phyloP scores from a whole-genome alignment of 1,284 basidiomycete genomes.

The Ustilago lituana region DNA sequence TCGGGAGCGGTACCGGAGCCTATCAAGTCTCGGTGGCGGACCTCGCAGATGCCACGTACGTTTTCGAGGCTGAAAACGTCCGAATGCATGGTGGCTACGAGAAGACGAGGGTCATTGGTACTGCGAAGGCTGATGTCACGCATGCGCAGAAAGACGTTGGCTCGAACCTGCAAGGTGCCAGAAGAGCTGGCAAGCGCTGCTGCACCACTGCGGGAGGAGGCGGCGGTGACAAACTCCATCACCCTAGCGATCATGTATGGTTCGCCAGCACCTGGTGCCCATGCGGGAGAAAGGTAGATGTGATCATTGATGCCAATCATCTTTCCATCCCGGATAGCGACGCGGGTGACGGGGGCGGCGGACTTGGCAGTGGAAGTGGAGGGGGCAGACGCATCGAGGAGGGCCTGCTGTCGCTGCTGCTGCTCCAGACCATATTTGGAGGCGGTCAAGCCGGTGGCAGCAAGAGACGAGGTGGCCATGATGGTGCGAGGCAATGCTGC shows the following conservation, averaged over 20 bases:
- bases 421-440: conserved; percentile 38
- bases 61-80: conserved; percentile 92
- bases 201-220: conserved; percentile 74
- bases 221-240: conserved; percentile 90
- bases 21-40: conserved; percentile 92
- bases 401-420: conserved; percentile 47
- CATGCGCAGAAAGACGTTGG: conserved; percentile 93
- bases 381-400: conserved; percentile 33
- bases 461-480: conserved; percentile 43
- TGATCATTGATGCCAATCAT: conserved; percentile 74
- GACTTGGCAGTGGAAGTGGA: conserved; percentile 33
- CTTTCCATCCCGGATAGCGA: conserved; percentile 55
- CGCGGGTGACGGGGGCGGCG: conserved; percentile 46
- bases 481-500: background rate
- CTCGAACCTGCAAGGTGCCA: conserved; percentile 73
- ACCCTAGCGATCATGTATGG: conserved; percentile 91
- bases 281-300: conserved; percentile 91
- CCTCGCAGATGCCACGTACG: conserved; percentile 88
- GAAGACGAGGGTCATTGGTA: conserved; percentile 84
- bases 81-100: conserved; percentile 93
- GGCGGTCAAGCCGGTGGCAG: conserved; percentile 48
- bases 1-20: conserved; percentile 72
- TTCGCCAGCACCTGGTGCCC: conserved; percentile 85
- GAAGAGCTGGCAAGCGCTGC: conserved; percentile 72
- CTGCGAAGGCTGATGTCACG: conserved; percentile 85